These are phyloP conservation scores for Tetracladium maxilliforme DNA, from an alignment of 2,329 filamentous ascomycete genomes.

Conservation along the genomic window DNA sequence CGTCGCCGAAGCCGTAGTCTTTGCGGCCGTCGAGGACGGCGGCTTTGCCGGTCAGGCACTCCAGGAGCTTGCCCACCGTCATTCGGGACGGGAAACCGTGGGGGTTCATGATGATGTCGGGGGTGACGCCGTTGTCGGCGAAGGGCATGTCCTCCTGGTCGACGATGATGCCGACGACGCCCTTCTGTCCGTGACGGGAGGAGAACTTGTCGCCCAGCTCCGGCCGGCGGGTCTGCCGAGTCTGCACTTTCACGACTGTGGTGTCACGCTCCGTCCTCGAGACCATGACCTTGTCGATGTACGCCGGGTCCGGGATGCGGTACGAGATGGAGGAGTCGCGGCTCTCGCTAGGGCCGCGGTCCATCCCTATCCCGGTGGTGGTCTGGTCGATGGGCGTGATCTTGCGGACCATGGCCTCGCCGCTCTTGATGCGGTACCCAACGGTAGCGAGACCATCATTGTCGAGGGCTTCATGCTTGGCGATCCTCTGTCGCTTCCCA, in stretches of 20 bases:
- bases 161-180: constrained; percentile 91
- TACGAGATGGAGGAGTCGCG: constrained; percentile 59
- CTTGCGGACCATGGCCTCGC: constrained; percentile 86
- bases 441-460: constrained; percentile 81
- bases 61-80: constrained; percentile 96
- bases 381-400: constrained; percentile 67
- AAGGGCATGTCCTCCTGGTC: constrained; percentile 97
- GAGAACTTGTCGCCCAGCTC: constrained; percentile 98
- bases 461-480: constrained; percentile 62
- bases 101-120: constrained; percentile 99
- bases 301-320: constrained; percentile 68
- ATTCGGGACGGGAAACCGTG: constrained; percentile 99
- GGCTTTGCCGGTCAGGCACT: constrained; percentile 88
- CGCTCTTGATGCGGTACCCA: constrained; percentile 61
- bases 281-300: constrained; percentile 94
- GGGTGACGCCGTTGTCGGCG: constrained; percentile 76
- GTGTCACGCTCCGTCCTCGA: constrained; percentile 79
- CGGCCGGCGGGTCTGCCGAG: constrained; percentile 84
- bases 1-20: constrained; percentile 85
- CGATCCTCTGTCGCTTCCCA: constrained; percentile 42
- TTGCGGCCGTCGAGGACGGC: constrained; percentile 73
- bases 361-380: constrained; percentile 55
- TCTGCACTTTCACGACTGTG: constrained; percentile 84
- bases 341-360: constrained; percentile 47
- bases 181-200: constrained; percentile 95